A percentile compares a stretch with the other conserved stretches of the same genome.
Evolutionary conservation across 495 filamentous ascomycete genomes (phyloP).

Genomic region (Neurospora sp.): DNA sequence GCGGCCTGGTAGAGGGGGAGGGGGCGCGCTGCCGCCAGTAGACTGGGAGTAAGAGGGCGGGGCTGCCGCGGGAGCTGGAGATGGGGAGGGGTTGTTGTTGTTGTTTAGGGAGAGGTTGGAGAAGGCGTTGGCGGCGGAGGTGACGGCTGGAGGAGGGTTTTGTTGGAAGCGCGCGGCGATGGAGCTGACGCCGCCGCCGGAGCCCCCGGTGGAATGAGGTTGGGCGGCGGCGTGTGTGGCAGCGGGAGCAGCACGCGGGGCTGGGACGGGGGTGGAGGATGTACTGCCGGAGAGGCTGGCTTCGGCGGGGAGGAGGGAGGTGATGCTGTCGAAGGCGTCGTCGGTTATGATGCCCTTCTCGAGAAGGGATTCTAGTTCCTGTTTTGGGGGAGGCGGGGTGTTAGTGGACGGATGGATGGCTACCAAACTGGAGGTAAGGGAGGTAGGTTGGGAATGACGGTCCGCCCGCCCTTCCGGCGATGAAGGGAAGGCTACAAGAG

Average conservation of each 20-base stretch:
- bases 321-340: constrained; percentile 58
- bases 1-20: constrained; percentile 39
- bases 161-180: constrained; percentile 14
- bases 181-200: constrained; percentile 41
- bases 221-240: constrained; percentile 19
- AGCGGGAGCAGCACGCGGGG: constrained; percentile 16
- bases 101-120: constrained; percentile 37
- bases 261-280: constrained; percentile 16
- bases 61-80: constrained; percentile 9
- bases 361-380: constrained; percentile 89
- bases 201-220: constrained; percentile 58
- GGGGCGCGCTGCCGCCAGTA: constrained; percentile 33
- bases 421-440: background rate
- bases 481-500: background rate
- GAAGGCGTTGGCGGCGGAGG: constrained; percentile 25
- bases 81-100: constrained; percentile 2
- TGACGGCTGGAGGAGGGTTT: constrained; percentile 13
- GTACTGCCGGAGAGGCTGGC: constrained; percentile 42
- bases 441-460: background rate
- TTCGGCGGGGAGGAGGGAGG: constrained; percentile 61
- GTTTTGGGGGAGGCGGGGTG: constrained; percentile 1
- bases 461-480: background rate
- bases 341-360: constrained; percentile 67
- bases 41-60: constrained; percentile 42
- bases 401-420: background rate